Base-by-base conservation (phyloP, 2,329 filamentous ascomycete genomes). In the Cladophialophora immunda region DNA sequence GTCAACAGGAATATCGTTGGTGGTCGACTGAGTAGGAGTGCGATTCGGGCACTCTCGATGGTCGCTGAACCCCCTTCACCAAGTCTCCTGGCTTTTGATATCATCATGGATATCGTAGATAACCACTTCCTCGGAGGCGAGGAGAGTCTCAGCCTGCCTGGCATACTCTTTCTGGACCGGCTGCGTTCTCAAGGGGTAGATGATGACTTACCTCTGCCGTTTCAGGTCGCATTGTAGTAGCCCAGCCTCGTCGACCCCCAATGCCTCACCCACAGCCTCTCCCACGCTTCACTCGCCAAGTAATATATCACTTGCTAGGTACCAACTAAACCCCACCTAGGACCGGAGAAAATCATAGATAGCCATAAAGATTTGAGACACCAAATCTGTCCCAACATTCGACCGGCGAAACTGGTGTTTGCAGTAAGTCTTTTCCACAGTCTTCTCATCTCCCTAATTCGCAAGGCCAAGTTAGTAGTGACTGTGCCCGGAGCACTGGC, bases 401-500 rank as follows among this genome's bases (percentile, higher is more conserved):
- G 38, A 41, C 38, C 38, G 17, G 38, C 38, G 38, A 41, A 41
- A 41, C 13, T 19, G n/a, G n/a, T 41, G 38, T 41, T 41, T n/a
- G 38, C 38, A 41, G 38, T 41, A 41, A 41, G 38, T 17, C 38
- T 41, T 41, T 15, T 38, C 36, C 36, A 38, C 13, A 38, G 36
- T 38, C 36, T 38, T 17, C 38, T 41, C 38, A 41, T 41, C 38
- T 41, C 38, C 38, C n/a, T 41, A 41, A 19, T 41, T 41, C 38
- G 38, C 38, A 41, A 41, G 17, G 4, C n/a, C 38, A 41, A n/a
- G 38, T 41, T 41, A 41, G 38, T n/a, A 41, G 38, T 41, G 38
- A n/a, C 38, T 41, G 38, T 4, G 38, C 38, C 38, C 38, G 38
- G 38, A n/a, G 38, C 17, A 41, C n/a, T 41, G 38, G 38, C 38